Conservation (phyloP, 179 eudicot genomes). For the Carnegiea gigantea region DNA sequence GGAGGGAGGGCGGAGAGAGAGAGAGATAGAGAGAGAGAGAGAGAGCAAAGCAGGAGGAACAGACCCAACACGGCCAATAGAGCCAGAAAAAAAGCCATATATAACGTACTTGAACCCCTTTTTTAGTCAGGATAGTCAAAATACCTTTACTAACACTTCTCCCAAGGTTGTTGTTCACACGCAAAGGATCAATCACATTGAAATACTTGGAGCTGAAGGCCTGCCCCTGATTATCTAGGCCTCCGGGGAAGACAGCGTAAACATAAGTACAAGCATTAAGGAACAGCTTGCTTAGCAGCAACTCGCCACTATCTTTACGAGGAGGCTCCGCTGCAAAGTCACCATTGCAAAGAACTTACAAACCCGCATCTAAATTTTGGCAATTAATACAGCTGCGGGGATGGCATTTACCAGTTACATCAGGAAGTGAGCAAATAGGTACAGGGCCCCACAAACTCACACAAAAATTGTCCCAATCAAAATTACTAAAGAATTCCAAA, state of each 20-base stretch:
- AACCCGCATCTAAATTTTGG: background rate
- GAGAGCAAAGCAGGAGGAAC: background rate
- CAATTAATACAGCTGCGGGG: background rate
- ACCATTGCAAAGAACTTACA: constrained; percentile 17
- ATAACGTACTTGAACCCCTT: background rate
- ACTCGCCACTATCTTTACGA: constrained; percentile 69
- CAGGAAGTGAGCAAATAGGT: constrained; percentile 75
- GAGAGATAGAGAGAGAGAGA: too few relatives aligned
- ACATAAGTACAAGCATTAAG: constrained; percentile 79
- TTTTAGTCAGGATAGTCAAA: background rate
- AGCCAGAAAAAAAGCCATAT: background rate
- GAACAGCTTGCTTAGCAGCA: constrained; percentile 70
- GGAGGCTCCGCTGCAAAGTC: constrained; percentile 76
- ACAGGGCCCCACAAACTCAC: constrained; percentile 97
- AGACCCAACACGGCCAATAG: background rate
- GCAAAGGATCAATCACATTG: constrained; percentile 90
- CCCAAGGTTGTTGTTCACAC: constrained; percentile 91
- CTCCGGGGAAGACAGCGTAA: constrained; percentile 70
- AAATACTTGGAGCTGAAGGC: constrained; percentile 79
- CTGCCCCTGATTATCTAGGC: constrained; percentile 84
- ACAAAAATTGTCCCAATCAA: constrained; percentile 95
- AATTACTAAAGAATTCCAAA: constrained; percentile 87
- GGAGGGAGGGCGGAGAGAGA: too few relatives aligned
- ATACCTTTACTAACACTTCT: constrained; percentile 97
- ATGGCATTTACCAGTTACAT: constrained; percentile 53